Percentiles rank a stretch among this genome's conserved stretches.
Conservation (phyloP, 83 land plant genomes). For the Thuja plicata region DNA sequence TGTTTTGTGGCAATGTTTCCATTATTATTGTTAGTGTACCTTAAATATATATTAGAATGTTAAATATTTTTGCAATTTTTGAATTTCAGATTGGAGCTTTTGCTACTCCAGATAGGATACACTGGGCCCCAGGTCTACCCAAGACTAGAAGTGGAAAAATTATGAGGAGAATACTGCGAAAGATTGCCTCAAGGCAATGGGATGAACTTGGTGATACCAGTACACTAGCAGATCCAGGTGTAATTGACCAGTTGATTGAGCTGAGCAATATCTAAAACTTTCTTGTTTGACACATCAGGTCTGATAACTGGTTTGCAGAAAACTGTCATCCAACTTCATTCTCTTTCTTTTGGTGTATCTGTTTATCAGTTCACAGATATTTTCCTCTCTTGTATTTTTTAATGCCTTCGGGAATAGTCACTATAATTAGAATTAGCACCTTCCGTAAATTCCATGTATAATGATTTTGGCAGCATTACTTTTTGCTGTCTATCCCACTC, state of each 20-base stretch:
- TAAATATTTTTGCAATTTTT: background rate
- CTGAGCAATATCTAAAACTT: slow-evolving; percentile 40
- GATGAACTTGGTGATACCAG: slow-evolving; percentile 97
- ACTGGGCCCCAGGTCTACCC: slow-evolving; percentile 98
- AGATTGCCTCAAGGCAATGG: slow-evolving; percentile 85
- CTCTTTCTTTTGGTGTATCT: background rate
- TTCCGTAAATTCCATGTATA: background rate
- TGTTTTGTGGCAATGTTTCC: too few relatives aligned
- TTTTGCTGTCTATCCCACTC: background rate
- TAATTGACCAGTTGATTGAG: slow-evolving; percentile 81
- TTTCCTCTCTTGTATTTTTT: too few relatives aligned
- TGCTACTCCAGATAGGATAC: slow-evolving; percentile 92
- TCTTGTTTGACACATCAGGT: background rate
- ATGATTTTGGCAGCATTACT: background rate
- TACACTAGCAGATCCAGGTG: slow-evolving; percentile 93
- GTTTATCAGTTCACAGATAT: background rate
- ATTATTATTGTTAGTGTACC: background rate
- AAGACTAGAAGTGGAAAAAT: slow-evolving; percentile 98
- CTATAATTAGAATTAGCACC: background rate
- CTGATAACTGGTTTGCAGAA: background rate
- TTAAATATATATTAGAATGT: background rate
- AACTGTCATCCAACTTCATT: background rate
- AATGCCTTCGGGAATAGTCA: background rate
- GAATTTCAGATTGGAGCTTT: slow-evolving; percentile 89
- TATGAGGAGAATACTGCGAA: slow-evolving; percentile 94